Percentiles rank a stretch among this genome's conserved stretches.
phyloP scores from a whole-genome alignment of 2,329 filamentous ascomycete genomes.

The Trichoderma atrobrunneum region DNA sequence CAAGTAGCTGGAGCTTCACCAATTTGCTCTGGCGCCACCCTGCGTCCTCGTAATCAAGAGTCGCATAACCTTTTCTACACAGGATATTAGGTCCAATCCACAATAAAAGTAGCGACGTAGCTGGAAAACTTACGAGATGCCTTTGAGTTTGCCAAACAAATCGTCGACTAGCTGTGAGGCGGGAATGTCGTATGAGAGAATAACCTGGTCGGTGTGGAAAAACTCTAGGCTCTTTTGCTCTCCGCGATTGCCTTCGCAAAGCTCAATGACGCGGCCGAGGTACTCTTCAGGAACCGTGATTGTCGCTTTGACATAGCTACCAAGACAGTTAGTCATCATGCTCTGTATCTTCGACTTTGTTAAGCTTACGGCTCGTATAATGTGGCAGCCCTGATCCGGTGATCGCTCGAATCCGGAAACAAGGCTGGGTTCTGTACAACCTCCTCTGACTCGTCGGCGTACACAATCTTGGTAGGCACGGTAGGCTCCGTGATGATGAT shows the following conservation, averaged over 20 bases:
- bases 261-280: conserved; percentile 87
- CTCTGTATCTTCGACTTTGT: neutral
- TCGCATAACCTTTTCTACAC: conserved; percentile 79
- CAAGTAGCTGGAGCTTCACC: conserved; percentile 85
- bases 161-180: conserved; percentile 91
- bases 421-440: conserved; percentile 82
- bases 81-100: neutral
- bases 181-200: conserved; percentile 87
- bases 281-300: conserved; percentile 93
- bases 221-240: conserved; percentile 85
- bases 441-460: conserved; percentile 71
- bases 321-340: neutral
- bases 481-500: conserved; percentile 97
- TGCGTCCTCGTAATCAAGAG: conserved; percentile 93
- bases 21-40: conserved; percentile 79
- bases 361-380: conserved; percentile 49
- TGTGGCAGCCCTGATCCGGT: conserved; percentile 42
- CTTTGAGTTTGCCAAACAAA: conserved; percentile 95
- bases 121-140: conserved; percentile 58
- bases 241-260: conserved; percentile 87
- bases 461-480: conserved; percentile 85
- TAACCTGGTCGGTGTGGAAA: conserved; percentile 89
- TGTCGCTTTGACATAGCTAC: conserved; percentile 70
- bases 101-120: neutral
- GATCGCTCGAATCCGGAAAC: conserved; percentile 70